A percentile compares a stretch with the other conserved stretches of the same genome.
Evolutionary conservation across 208 protist genomes (phyloP).

Genomic region (Acanthamoeba royreba): DNA sequence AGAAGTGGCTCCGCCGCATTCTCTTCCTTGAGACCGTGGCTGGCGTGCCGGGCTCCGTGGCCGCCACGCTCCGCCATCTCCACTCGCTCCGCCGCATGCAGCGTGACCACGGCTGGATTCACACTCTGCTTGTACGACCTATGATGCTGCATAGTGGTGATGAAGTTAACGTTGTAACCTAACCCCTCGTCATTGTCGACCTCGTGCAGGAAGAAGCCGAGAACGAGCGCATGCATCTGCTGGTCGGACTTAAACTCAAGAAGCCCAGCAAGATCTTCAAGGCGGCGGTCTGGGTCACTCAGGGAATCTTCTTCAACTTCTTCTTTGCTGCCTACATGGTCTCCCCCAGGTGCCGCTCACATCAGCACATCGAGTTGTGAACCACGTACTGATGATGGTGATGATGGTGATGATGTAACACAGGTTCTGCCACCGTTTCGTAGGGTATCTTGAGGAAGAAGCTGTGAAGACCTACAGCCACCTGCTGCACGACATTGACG

Average conservation of each 20-base stretch:
- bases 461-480: conserved; percentile 75
- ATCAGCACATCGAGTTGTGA: background rate
- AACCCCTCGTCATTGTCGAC: too few relatives aligned
- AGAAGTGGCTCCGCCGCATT: conserved; percentile 63
- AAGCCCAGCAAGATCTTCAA: conserved; percentile 72
- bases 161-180: too few relatives aligned
- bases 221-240: conserved; percentile 92
- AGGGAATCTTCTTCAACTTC: conserved; percentile 78
- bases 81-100: conserved; percentile 78
- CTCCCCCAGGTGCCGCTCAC: conserved; percentile 53
- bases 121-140: conserved; percentile 77
- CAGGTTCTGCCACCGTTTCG: conserved; percentile 70
- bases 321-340: conserved; percentile 77
- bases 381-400: background rate
- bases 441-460: conserved; percentile 78
- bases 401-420: too few relatives aligned
- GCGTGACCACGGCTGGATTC: conserved; percentile 89
- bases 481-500: conserved; percentile 57
- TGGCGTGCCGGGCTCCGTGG: conserved; percentile 82
- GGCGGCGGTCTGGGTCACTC: conserved; percentile 68
- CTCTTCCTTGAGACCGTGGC: conserved; percentile 85
- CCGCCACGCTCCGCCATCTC: conserved; percentile 81
- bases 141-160: background rate
- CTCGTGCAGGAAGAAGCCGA: conserved; percentile 82
- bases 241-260: conserved; percentile 80